Evolutionary conservation across 1,284 basidiomycete genomes (phyloP).

Genomic region (Inonotus hispidus): DNA sequence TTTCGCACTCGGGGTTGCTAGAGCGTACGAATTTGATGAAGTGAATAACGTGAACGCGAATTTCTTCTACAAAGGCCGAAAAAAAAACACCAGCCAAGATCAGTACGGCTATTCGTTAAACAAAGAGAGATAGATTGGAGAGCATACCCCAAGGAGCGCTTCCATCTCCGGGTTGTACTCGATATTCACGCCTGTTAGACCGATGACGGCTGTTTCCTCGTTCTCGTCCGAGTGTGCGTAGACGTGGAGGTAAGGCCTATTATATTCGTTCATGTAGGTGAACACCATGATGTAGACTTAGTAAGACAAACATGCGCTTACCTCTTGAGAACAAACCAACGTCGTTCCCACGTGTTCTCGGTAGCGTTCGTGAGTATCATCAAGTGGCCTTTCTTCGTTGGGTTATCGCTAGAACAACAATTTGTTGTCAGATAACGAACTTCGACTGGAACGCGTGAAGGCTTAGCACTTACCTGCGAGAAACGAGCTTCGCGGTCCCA

Average conservation of each 20-base stretch:
- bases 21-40: conserved; percentile 82
- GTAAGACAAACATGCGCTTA: conserved; percentile 30
- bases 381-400: conserved; percentile 82
- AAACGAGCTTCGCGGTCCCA: conserved; percentile 66
- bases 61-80: conserved; percentile 50
- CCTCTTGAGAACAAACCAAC: conserved; percentile 89
- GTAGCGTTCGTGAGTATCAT: conserved; percentile 76
- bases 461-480: conserved; percentile 50
- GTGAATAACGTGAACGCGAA: conserved; percentile 87
- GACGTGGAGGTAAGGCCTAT: conserved; percentile 85
- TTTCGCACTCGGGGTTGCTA: conserved; percentile 73
- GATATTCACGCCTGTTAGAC: conserved; percentile 79
- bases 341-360: conserved; percentile 74
- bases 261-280: background rate
- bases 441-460: background rate
- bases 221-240: conserved; percentile 78
- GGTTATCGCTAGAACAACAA: conserved; percentile 55
- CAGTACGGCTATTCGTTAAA: too few relatives aligned
- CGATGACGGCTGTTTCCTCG: conserved; percentile 82
- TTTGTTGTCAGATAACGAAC: conserved; percentile 5
- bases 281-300: background rate
- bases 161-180: conserved; percentile 87
- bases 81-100: background rate
- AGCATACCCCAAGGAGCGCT: conserved; percentile 67
- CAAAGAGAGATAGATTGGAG: conserved; percentile 16